Base-by-base conservation (phyloP, 1,284 basidiomycete species). In the Heliocybe sulcata region DNA sequence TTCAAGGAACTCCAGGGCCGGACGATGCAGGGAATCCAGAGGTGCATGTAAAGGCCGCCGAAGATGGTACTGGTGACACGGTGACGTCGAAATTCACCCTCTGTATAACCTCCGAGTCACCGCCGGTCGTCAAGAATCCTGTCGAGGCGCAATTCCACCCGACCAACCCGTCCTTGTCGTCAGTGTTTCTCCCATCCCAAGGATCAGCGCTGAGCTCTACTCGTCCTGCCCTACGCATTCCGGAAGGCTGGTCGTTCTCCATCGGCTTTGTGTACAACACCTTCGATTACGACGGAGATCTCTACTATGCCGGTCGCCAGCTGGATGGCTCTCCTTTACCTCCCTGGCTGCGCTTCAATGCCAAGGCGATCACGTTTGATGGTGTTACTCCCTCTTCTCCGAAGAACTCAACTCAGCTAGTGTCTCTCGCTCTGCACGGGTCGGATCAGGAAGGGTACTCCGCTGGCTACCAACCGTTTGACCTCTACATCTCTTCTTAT, bases 221-320 rank as follows among this genome's bases (percentile, higher is more conserved):
- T 16, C 76, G 76, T 52, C 88, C 89, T 22, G 77, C 82, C 12
- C 68, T 97, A 54, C 78, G 92, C 47, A 79, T 96, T 9, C 94
- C 92, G 1, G 81, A 82, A 1, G 72, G 76, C 27, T 97, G 94
- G 93, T 93, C 91, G 0, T 98, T 96, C 71, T 94, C 91, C 62
- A 79, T 98, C 56, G 95, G 94, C 10, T 85, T 97, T 62, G 72
- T 83, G 45, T 76, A 81, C 57, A 73, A 80, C 52, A 94, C 90
- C 1, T 90, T 87, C 66, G 64, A 65, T 1, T 72, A 78, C 16
- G 54, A 65, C 19, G 70, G 71, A 51, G 67, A 71, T 55, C 58
- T 95, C 14, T 90, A 73, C 67, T 94, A 93, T 64, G 77, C 80
- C 6, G 85, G 85, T 9, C 74, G 79, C 26, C 79, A 82, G 59